A percentile compares a stretch with the other conserved stretches of the same genome.
These are phyloP conservation scores for Penicillium hesseltinei DNA, from an alignment of 2,329 filamentous ascomycete species.

Conservation along the genomic window DNA sequence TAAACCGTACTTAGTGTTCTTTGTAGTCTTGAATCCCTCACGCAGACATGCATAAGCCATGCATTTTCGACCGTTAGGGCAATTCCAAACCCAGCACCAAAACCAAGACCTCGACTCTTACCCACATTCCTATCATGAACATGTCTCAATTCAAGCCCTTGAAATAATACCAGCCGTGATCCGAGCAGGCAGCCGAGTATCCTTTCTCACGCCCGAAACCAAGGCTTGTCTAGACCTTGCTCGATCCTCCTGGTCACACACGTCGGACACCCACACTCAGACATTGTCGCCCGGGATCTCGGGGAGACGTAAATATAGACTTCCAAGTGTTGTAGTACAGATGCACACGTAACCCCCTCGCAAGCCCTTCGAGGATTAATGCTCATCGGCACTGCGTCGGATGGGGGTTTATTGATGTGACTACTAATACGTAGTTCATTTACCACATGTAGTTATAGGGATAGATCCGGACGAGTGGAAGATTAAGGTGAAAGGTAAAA, in stretches of 20 bases:
- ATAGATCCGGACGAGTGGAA: not conserved
- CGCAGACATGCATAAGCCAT: not conserved
- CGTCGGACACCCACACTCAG: not conserved
- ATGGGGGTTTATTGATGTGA: not conserved
- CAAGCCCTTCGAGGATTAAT: not conserved
- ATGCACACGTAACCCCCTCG: constrained; percentile 5
- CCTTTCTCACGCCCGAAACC: not conserved
- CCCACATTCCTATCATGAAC: not conserved
- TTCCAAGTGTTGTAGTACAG: not conserved
- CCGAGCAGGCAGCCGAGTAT: not conserved
- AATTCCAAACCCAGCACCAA: not conserved
- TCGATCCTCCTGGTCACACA: not conserved
- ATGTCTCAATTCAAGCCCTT: not conserved
- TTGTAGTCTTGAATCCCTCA: not conserved
- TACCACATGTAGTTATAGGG: not conserved
- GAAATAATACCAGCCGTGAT: not conserved
- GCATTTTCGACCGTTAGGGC: not conserved
- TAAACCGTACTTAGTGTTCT: not conserved
- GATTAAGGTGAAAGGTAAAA: not conserved
- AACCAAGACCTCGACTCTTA: not conserved
- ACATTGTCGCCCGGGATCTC: not conserved
- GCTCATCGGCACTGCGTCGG: not conserved
- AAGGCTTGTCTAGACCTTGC: not conserved
- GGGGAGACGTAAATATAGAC: not conserved
- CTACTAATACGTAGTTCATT: too few relatives aligned